Evolutionary conservation across 768 basidiomycete genomes (phyloP), one percentile per base, ranked within the genome.

Genomic region (Clathrus columnatus): DNA sequence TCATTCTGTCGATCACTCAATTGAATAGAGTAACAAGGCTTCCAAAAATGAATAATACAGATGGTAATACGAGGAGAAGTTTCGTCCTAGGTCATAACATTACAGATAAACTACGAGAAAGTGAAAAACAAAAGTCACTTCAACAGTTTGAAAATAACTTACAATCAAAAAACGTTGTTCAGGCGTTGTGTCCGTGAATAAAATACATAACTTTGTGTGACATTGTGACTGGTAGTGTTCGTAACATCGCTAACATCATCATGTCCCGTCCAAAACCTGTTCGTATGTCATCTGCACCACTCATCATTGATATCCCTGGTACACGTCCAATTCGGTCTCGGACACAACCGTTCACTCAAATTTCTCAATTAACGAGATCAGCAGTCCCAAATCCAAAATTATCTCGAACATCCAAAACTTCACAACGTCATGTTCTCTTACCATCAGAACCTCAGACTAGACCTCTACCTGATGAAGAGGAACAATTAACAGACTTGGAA

Each of bases 361-460:
- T 28, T 48, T 18, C 54, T 41, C 45, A 55, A 36, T 7, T 27
- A 27, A 7, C 51, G 24, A 41, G 23, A 16, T 17, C 50, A 51
- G n/a, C 50, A 23, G 50, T 49, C 29, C 27, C 21, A 21, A 21
- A 16, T 47, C 18, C 8, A 7, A 57, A 57, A 26, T n/a, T 64
- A 18, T 54, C 66, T 36, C 79, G 94, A 42, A 87, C 90, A 1
- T 91, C 90, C 14, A 97, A 96, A 71, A 92, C 87, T 0, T 87
- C 85, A 0, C 91, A 94, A 62, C 90, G 89, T 64, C 87, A 93
- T 56, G 92, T 97, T 14, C 76, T 90, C 17, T 78, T 97, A 6
- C 93, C 93, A 0, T 90, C 90, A 36, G 91, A 83, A 24, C 90
- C 91, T 1, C 93, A 97, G 67, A 90, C 91, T 0, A 83, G 81